A percentile compares a stretch with the other conserved stretches of the same genome.
These are phyloP conservation scores for Wickerhamiella brachini DNA, from an alignment of 805 yeast genomes.

Conservation along the genomic window DNA sequence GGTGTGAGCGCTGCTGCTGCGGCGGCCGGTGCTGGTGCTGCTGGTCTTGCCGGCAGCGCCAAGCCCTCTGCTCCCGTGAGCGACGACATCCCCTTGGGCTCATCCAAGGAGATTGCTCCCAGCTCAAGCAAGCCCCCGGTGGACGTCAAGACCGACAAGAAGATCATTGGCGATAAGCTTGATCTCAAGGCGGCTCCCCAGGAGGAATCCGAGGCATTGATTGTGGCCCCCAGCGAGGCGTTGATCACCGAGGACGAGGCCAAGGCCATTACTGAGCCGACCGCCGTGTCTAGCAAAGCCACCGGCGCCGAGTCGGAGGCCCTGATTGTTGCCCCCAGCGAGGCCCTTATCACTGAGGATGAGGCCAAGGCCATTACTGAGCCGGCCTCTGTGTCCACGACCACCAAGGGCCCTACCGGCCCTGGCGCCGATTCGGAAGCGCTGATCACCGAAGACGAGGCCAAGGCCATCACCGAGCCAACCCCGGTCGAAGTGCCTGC, in stretches of 20 bases:
- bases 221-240: not conserved
- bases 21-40: slow-evolving; percentile 8
- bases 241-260: slow-evolving; percentile 4
- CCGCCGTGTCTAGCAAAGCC: not conserved
- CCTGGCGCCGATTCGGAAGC: not conserved
- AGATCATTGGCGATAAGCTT: slow-evolving; percentile 1
- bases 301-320: too few relatives aligned
- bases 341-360: slow-evolving; percentile 4
- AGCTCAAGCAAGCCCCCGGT: not conserved
- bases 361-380: slow-evolving; percentile 2
- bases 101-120: not conserved
- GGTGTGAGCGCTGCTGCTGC: slow-evolving; percentile 3
- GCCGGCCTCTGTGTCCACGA: not conserved
- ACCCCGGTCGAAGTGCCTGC: not conserved
- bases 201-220: not conserved
- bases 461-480: slow-evolving; percentile 1
- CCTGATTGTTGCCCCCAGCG: not conserved
- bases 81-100: slow-evolving; percentile 2
- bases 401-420: too few relatives aligned
- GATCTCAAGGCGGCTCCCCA: not conserved
- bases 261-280: not conserved
- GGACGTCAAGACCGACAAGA: not conserved
- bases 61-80: slow-evolving; percentile 5
- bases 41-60: slow-evolving; percentile 1
- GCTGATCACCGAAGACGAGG: slow-evolving; percentile 4